These are phyloP conservation scores for Rhizopogon vesiculosus DNA, from an alignment of 768 basidiomycete genomes.

Conservation along the genomic window DNA sequence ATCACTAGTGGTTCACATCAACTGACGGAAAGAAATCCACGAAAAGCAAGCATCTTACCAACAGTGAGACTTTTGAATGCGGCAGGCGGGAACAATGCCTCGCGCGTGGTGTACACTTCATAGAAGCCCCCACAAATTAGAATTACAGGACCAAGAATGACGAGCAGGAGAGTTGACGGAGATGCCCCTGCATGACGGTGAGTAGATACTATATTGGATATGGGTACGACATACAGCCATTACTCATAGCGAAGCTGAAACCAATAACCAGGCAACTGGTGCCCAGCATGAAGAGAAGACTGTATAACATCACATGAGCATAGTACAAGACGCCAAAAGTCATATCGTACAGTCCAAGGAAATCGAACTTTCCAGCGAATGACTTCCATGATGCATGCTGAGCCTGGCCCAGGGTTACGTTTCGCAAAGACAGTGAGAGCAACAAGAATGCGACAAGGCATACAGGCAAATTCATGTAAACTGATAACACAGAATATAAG, in stretches of 20 bases:
- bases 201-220: conserved; percentile 1
- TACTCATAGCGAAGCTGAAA: conserved; percentile 67
- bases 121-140: conserved; percentile 61
- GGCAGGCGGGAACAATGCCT: conserved; percentile 66
- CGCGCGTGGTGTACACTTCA: conserved; percentile 61
- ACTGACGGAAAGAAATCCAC: conserved; percentile 5
- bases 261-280: conserved; percentile 74
- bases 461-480: conserved; percentile 80
- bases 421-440: conserved; percentile 55
- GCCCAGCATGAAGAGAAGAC: conserved; percentile 68
- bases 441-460: conserved; percentile 57
- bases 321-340: conserved; percentile 9
- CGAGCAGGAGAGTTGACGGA: conserved; percentile 55
- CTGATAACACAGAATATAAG: conserved; percentile 33
- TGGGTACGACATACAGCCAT: conserved; percentile 53
- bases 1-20: conserved; percentile 38
- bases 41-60: conserved; percentile 34
- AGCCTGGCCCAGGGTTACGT: conserved; percentile 42
- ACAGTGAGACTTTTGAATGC: conserved; percentile 58
- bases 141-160: conserved; percentile 49
- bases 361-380: conserved; percentile 63
- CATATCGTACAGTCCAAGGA: conserved; percentile 64
- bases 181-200: conserved; percentile 49
- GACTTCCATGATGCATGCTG: conserved; percentile 51
- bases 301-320: conserved; percentile 27